phyloP scores from a whole-genome alignment of 345 rosid genomes.

The Turritis glabra region DNA sequence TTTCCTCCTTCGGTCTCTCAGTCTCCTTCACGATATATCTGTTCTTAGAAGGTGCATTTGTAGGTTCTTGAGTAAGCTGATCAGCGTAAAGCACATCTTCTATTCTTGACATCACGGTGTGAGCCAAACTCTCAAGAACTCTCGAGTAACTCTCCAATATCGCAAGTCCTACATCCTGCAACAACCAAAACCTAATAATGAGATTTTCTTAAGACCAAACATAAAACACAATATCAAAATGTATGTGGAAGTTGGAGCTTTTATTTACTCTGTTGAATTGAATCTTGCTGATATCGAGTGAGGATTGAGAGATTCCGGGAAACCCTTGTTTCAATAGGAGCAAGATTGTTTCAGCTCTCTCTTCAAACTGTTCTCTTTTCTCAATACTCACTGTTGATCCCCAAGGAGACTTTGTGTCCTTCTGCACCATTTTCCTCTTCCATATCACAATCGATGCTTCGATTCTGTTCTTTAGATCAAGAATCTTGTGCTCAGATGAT shows the following conservation, averaged over 20 bases:
- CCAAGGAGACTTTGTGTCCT: conserved; percentile 84
- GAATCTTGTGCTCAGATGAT: conserved; percentile 78
- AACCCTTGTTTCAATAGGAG: conserved; percentile 71
- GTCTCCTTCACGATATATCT: conserved; percentile 24
- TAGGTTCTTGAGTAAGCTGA: conserved; percentile 55
- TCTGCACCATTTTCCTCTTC: conserved; percentile 82
- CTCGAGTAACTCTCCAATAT: conserved; percentile 86
- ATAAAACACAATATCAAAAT: not conserved
- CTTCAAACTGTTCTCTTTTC: conserved; percentile 90
- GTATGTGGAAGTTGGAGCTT: not conserved
- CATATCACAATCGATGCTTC: conserved; percentile 92
- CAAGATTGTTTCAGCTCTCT: conserved; percentile 83
- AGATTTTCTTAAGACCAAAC: not conserved
- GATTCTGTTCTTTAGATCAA: conserved; percentile 81
- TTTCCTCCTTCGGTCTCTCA: conserved; percentile 38
- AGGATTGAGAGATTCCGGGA: conserved; percentile 80
- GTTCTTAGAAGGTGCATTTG: conserved; percentile 42
- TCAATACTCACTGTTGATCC: conserved; percentile 79
- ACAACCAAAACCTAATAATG: not conserved
- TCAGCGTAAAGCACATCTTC: conserved; percentile 82
- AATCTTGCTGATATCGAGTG: conserved; percentile 83
- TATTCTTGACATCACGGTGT: conserved; percentile 68
- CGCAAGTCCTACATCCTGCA: conserved; percentile 85
- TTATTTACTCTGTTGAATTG: conserved; percentile 52
- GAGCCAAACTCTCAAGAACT: conserved; percentile 82